Evolutionary conservation across 495 filamentous ascomycete species (phyloP).

Genomic region (Sordaria brevicollis): DNA sequence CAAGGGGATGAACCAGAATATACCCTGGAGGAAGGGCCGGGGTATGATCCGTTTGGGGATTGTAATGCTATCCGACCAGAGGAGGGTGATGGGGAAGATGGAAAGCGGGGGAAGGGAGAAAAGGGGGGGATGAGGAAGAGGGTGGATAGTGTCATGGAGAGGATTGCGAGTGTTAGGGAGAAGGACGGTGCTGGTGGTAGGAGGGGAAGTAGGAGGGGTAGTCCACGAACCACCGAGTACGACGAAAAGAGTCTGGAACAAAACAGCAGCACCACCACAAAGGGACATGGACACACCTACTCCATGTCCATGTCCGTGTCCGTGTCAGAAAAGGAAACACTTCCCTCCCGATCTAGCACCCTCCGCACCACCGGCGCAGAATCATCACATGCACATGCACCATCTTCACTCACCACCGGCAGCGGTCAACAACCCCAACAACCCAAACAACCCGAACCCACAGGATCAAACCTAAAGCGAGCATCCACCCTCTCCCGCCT

Average conservation of each 20-base stretch:
- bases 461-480: background rate
- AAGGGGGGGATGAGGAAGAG: background rate
- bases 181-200: background rate
- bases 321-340: background rate
- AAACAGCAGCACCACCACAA: background rate
- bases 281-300: background rate
- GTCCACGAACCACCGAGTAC: too few relatives aligned
- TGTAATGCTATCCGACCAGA: background rate
- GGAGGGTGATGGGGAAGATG: too few relatives aligned
- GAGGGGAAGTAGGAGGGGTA: background rate
- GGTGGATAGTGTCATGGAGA: background rate
- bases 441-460: background rate
- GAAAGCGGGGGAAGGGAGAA: too few relatives aligned
- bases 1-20: constrained; percentile 3
- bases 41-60: constrained; percentile 1
- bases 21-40: constrained; percentile 1
- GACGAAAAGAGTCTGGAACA: background rate
- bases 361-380: background rate
- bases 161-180: background rate
- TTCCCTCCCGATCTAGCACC: background rate
- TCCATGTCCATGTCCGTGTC: too few relatives aligned
- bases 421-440: background rate
- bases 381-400: too few relatives aligned
- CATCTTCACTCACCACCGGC: too few relatives aligned
- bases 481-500: constrained; percentile 2